phyloP scores from a whole-genome alignment of 1,284 basidiomycete genomes.

The Hemileia vastatrix region DNA sequence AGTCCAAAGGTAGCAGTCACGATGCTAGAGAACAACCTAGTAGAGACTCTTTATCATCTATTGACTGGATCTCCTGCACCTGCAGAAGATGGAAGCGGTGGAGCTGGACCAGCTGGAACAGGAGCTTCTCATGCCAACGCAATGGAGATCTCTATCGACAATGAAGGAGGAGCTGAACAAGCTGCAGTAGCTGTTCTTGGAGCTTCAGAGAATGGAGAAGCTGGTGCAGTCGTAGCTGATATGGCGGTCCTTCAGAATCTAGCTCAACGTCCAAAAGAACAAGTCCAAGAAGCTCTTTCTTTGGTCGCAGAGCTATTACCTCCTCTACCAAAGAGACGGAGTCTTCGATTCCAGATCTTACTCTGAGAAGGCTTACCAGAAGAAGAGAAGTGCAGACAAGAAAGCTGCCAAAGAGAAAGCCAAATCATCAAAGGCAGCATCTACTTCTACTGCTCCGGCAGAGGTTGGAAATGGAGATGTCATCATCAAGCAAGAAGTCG shows the following conservation, averaged over 20 bases:
- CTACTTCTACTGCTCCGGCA: conserved; percentile 57
- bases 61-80: conserved; percentile 39
- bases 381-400: neutral
- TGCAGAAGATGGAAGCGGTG: too few relatives aligned
- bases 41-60: conserved; percentile 39
- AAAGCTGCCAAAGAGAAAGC: too few relatives aligned
- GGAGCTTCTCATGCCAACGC: conserved; percentile 24
- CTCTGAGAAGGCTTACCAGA: conserved; percentile 74
- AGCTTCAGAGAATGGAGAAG: neutral
- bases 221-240: conserved; percentile 49
- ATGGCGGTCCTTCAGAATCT: conserved; percentile 97
- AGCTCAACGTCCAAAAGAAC: conserved; percentile 85
- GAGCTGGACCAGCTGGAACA: conserved; percentile 6
- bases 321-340: conserved; percentile 56
- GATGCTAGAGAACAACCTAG: conserved; percentile 37
- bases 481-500: neutral
- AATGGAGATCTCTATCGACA: conserved; percentile 28
- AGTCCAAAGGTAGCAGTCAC: conserved; percentile 34
- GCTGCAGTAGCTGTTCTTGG: too few relatives aligned
- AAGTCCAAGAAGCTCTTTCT: conserved; percentile 39
- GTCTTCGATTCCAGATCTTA: conserved; percentile 85
- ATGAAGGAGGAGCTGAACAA: too few relatives aligned
- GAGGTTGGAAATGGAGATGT: neutral
- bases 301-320: conserved; percentile 38
- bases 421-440: conserved; percentile 64